These are phyloP conservation scores for Apiospora pterosperma DNA, from an alignment of 2,329 filamentous ascomycete genomes.

Conservation along the genomic window DNA sequence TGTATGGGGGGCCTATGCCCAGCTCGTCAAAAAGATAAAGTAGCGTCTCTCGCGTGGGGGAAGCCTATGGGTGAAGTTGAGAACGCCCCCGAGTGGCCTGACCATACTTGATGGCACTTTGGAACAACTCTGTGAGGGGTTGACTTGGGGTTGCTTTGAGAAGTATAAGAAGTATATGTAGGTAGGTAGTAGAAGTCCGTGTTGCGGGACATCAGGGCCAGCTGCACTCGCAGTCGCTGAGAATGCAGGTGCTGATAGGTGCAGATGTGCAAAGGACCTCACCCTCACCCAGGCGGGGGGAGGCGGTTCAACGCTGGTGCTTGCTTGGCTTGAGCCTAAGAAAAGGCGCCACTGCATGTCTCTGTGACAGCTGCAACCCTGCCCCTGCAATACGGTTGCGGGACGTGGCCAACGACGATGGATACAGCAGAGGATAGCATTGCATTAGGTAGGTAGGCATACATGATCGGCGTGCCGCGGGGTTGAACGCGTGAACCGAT, in stretches of 20 bases:
- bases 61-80: neutral
- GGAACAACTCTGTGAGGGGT: neutral
- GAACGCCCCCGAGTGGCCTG: neutral
- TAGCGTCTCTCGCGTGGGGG: neutral
- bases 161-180: neutral
- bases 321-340: neutral
- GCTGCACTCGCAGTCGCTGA: neutral
- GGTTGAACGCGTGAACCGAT: slow-evolving; percentile 12
- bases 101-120: neutral
- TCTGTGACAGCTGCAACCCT: neutral
- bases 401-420: neutral
- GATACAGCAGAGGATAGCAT: neutral
- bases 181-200: neutral
- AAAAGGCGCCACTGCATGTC: neutral
- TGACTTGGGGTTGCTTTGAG: neutral
- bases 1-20: neutral
- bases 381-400: neutral
- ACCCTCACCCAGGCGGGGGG: neutral
- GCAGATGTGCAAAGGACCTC: neutral
- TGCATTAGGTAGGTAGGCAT: neutral
- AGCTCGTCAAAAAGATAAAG: neutral
- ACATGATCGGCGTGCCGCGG: neutral
- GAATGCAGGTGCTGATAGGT: neutral
- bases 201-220: neutral
- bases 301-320: neutral